Conservation (phyloP, 352 stramenopile species). For the Bremia lactucae region DNA sequence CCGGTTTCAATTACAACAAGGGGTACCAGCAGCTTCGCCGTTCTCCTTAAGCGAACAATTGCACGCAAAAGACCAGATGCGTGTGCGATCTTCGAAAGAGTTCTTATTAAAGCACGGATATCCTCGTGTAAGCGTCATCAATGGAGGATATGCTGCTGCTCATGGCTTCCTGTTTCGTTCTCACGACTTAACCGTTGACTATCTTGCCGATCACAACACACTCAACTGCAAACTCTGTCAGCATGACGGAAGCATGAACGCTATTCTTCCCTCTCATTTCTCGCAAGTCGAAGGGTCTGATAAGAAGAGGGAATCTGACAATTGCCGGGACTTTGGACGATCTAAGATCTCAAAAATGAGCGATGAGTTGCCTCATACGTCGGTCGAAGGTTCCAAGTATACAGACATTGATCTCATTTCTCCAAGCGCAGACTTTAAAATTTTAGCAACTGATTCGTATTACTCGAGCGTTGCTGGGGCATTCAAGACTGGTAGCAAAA, state of each 20-base stretch:
- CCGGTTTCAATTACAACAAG: slow-evolving; percentile 22
- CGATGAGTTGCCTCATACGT: slow-evolving; percentile 5
- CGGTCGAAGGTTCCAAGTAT: slow-evolving; percentile 6
- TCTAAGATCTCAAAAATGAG: slow-evolving; percentile 10
- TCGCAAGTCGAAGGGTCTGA: background rate
- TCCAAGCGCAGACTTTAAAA: slow-evolving; percentile 8
- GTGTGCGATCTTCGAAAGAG: slow-evolving; percentile 53
- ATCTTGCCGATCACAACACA: slow-evolving; percentile 67
- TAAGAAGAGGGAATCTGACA: slow-evolving; percentile 12
- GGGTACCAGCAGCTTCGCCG: slow-evolving; percentile 17
- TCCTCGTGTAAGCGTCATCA: slow-evolving; percentile 60
- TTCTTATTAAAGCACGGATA: slow-evolving; percentile 71
- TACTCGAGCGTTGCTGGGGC: slow-evolving; percentile 61
- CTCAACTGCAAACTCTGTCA: slow-evolving; percentile 55
- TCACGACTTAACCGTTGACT: slow-evolving; percentile 41
- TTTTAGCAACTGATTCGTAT: slow-evolving; percentile 25
- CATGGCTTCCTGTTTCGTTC: slow-evolving; percentile 45
- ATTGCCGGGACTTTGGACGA: slow-evolving; percentile 3
- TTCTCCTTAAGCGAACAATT: slow-evolving; percentile 49
- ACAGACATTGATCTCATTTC: slow-evolving; percentile 20
- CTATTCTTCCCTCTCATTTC: background rate
- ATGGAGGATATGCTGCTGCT: slow-evolving; percentile 55
- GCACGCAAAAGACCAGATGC: slow-evolving; percentile 54
- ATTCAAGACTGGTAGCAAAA: slow-evolving; percentile 62
- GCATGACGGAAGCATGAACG: slow-evolving; percentile 25